These are phyloP conservation scores for Durotheca rogersii DNA, from an alignment of 495 filamentous ascomycete species.

Conservation along the genomic window DNA sequence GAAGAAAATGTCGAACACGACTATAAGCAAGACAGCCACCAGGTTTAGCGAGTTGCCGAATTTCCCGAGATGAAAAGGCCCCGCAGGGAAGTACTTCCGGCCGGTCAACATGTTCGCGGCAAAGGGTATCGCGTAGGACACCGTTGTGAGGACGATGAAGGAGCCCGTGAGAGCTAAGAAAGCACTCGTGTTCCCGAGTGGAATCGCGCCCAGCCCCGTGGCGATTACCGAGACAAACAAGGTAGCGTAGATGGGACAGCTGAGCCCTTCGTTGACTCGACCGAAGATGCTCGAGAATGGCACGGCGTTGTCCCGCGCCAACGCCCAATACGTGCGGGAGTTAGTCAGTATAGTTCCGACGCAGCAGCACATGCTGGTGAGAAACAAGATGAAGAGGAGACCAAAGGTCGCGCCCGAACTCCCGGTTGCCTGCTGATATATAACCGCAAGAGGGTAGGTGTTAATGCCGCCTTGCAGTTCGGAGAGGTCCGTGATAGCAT, in stretches of 20 bases:
- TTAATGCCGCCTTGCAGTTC: slow-evolving; percentile 56
- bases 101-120: slow-evolving; percentile 68
- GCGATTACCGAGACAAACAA: slow-evolving; percentile 61
- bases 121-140: slow-evolving; percentile 76
- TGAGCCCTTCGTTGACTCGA: slow-evolving; percentile 50
- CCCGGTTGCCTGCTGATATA: slow-evolving; percentile 76
- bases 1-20: slow-evolving; percentile 69
- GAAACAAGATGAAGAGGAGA: slow-evolving; percentile 67
- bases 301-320: slow-evolving; percentile 71
- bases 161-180: slow-evolving; percentile 74
- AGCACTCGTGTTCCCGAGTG: slow-evolving; percentile 68
- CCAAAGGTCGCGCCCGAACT: slow-evolving; percentile 59
- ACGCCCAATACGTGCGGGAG: slow-evolving; percentile 83
- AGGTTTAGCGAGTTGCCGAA: slow-evolving; percentile 62
- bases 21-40: slow-evolving; percentile 62
- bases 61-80: slow-evolving; percentile 67
- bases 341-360: slow-evolving; percentile 72
- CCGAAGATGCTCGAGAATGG: slow-evolving; percentile 53
- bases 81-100: slow-evolving; percentile 62
- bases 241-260: slow-evolving; percentile 69
- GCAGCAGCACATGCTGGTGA: slow-evolving; percentile 61
- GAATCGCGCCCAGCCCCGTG: slow-evolving; percentile 71
- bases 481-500: slow-evolving; percentile 65
- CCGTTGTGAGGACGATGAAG: slow-evolving; percentile 71
- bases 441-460: slow-evolving; percentile 71